Conservation (phyloP, 306 rosid species). For the Medicago ruthenica region DNA sequence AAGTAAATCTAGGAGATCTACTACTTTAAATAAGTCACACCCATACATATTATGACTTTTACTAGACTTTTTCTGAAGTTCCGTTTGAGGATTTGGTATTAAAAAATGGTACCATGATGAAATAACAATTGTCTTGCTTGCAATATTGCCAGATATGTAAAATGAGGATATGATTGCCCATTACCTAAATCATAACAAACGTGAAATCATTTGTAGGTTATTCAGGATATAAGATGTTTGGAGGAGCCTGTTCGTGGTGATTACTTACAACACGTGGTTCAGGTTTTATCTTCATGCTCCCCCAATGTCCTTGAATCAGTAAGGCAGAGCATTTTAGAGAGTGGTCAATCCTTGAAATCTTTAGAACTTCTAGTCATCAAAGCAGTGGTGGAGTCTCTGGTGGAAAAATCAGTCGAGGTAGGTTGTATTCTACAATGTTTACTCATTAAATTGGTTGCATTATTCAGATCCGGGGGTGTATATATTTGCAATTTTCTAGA, state of each 20-base stretch:
- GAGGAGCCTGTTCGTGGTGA: constrained; percentile 65
- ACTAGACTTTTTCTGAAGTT: constrained; percentile 33
- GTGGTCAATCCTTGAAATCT: constrained; percentile 72
- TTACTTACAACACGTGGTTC: constrained; percentile 70
- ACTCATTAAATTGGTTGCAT: constrained; percentile 23
- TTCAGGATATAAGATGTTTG: constrained; percentile 73
- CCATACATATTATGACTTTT: not conserved
- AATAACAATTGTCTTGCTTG: constrained; percentile 13
- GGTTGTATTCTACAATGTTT: constrained; percentile 36
- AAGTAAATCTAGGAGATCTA: constrained; percentile 22
- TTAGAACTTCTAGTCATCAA: constrained; percentile 72
- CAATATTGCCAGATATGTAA: constrained; percentile 32
- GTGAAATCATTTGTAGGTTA: constrained; percentile 63
- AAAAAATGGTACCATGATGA: not conserved
- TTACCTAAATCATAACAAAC: constrained; percentile 40
- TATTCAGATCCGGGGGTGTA: constrained; percentile 25
- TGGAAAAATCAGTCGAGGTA: constrained; percentile 89
- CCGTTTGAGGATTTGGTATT: constrained; percentile 14
- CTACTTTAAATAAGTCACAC: constrained; percentile 17
- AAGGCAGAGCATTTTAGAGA: constrained; percentile 78
- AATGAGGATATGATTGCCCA: constrained; percentile 20
- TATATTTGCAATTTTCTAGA: constrained; percentile 18
- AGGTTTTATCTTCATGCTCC: constrained; percentile 72
- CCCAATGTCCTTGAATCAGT: constrained; percentile 63
- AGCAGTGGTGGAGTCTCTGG: constrained; percentile 76